Evolutionary conservation across 345 rosid species (phyloP).

Genomic region (Citrus hindsii): DNA sequence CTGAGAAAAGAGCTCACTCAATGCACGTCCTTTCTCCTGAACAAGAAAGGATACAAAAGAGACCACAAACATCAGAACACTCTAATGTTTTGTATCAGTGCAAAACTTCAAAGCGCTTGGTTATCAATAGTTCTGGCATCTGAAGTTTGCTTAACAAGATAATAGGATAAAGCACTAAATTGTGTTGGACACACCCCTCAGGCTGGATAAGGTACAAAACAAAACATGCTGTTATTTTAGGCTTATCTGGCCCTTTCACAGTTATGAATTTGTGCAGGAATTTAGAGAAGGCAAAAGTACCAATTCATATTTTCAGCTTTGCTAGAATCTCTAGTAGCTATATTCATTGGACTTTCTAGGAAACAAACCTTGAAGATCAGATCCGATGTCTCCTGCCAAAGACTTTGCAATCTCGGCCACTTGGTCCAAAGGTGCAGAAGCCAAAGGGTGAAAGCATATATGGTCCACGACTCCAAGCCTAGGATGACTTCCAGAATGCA

Average conservation of each 20-base stretch:
- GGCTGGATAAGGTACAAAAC: background rate
- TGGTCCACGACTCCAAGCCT: slow-evolving; percentile 96
- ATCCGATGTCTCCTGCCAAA: slow-evolving; percentile 69
- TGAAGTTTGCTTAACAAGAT: no score
- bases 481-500: slow-evolving; percentile 82
- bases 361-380: slow-evolving; percentile 61
- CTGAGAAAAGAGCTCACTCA: background rate
- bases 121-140: no score
- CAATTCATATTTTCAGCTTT: background rate
- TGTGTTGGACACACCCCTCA: no score
- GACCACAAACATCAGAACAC: background rate
- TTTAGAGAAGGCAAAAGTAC: background rate
- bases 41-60: background rate
- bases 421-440: slow-evolving; percentile 52
- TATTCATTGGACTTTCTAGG: background rate
- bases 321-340: background rate
- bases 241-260: background rate
- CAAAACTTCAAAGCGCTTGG: no score
- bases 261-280: background rate
- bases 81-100: background rate
- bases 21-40: background rate
- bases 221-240: background rate
- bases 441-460: slow-evolving; percentile 85
- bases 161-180: no score
- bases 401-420: slow-evolving; percentile 63